Conservation (phyloP, 202 grass and related monocot genomes). For the Saccharum hybrid region DNA sequence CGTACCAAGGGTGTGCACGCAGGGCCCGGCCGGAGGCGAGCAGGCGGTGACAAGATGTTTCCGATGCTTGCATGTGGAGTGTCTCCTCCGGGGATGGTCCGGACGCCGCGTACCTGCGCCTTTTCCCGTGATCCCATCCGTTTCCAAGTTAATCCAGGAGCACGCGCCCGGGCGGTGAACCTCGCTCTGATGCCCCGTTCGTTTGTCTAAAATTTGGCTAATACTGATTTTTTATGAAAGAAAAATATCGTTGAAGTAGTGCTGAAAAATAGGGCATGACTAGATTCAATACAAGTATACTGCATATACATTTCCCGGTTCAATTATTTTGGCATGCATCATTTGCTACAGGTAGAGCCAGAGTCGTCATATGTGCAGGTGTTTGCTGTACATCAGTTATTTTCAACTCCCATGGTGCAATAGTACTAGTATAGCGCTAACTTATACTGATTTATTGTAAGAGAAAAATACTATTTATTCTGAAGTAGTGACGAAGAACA, state of each 20-base stretch:
- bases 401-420: no score
- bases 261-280: no score
- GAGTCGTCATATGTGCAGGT: no score
- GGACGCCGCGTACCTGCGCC: not conserved
- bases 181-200: not conserved
- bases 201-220: no score
- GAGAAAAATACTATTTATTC: no score
- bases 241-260: no score
- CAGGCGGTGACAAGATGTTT: slow-evolving; percentile 3
- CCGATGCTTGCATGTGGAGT: slow-evolving; percentile 38
- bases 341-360: not conserved
- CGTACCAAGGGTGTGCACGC: not conserved
- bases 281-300: not conserved
- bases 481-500: no score
- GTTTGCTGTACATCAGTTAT: no score
- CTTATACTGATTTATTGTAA: no score
- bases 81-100: not conserved
- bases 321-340: not conserved
- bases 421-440: no score
- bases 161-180: no score
- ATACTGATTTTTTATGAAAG: no score
- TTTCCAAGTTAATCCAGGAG: not conserved
- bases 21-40: not conserved
- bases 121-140: not conserved
- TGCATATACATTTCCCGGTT: not conserved